Base-by-base conservation (phyloP, 768 basidiomycete species). In the Macrolepiota dolichaula region DNA sequence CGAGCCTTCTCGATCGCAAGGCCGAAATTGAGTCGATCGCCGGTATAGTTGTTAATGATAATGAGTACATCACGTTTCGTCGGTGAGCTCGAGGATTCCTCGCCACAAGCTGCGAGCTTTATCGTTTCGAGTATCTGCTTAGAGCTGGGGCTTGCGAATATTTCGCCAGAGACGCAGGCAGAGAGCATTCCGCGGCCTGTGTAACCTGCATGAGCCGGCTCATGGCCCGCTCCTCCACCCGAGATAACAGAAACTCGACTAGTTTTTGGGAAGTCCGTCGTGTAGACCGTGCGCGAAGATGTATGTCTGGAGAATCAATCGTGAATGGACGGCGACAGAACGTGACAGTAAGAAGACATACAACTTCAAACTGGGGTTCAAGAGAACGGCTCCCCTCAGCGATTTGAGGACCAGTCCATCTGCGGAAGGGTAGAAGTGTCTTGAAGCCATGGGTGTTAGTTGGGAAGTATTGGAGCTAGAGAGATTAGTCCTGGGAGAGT, bases 121-220 rank as follows among this genome's bases (percentile, higher is more conserved):
- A 87, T 76, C 2, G 79, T 78, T 11, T 73, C 72, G n/a, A 79
- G 60, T 50, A 87, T 80, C 68, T 85, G 84, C 51, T 78, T 78
- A n/a, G 84, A 82, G 64, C 82, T 85, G 0, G 85, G 86, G 50
- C 80, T 83, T 10, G 86, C 84, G 65, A 87, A 87, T 19, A 85
- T 80, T 53, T 86, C 84, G 1, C 85, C 86, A n/a, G 79, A 81
- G 6, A 86, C 81, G 4, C 79, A 79, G 1, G 83, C 84, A 10
- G 76, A 66, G 25, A 87, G 77, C 74, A 85, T 81, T 17, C 85
- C 84, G n/a, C 69, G 65, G 4, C 85, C 85, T 4, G 83, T 83
- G 64, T 85, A 85, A 0, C 77, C 80, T 3, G 80, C 80, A 64
- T 84, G 81, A 0, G 84, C 83, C 3, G 85, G 85, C 67, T 87